Base-by-base conservation (phyloP, 73 alveolate species). In the Symbiodinium pilosum region DNA sequence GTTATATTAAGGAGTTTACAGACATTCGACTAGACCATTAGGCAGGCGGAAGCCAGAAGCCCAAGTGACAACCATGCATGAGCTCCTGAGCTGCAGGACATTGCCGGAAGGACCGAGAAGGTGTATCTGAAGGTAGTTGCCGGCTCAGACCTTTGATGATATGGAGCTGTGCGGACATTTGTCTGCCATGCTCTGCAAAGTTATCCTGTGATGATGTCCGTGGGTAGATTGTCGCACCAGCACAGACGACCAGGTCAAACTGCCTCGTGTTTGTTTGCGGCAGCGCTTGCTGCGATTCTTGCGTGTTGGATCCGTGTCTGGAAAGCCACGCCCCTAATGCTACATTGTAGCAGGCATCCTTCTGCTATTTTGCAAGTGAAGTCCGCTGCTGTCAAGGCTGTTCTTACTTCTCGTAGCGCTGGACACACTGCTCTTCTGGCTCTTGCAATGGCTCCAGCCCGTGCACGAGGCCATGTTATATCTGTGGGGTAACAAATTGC, bases 71-170 rank as follows among this genome's bases (percentile, higher is more conserved):
- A 47, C 59, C 14, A 14, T 47, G 59, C 59, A 6, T 47, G 59
- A 47, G 14, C 59, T 9, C 59, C 6, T 47, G 59, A 47, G n/a
- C n/a, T n/a, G 99, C 99, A 99, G 92, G 99, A 99, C 77, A 99
- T 99, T 4, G 99, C 99, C 1, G 99, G 99, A 88, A 99, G 99
- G 97, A 99, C 99, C 34, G 99, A 99, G 99, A 94, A 92, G 38
- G 99, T 99, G 30, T 99, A 99, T 98, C 99, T 99, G 38, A 99
- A 94, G 96, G 99, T 99, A 9, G 99, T 99, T 73, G 95, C 94
- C 42, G 91, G 84, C 36, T 83, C 69, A 4, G 81, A 64, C 38
- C 38, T n/a, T n/a, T 32, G 81, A 9, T 64, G 81, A 64, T 14
- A 64, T 24, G 81, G 18, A n/a, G 12, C 81, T 24, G 81, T 64